phyloP scores from a whole-genome alignment of 495 filamentous ascomycete species.

The Chaetomium fimeti region DNA sequence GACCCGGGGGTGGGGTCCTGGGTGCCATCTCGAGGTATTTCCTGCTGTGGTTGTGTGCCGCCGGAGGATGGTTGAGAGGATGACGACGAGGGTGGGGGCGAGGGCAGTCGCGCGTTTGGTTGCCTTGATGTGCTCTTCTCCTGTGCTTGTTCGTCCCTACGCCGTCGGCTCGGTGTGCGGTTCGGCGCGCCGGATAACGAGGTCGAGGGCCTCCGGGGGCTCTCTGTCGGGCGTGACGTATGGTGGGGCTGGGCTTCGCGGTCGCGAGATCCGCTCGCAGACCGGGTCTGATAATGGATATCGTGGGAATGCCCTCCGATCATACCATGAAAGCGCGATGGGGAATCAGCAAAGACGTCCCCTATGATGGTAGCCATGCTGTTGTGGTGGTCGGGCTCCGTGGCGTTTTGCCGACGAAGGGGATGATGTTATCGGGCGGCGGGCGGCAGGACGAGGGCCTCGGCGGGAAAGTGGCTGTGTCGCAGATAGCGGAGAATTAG shows the following conservation, averaged over 20 bases:
- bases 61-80: constrained; percentile 42
- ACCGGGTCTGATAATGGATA: constrained; percentile 41
- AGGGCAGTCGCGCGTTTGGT: constrained; percentile 43
- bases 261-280: constrained; percentile 43
- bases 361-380: constrained; percentile 51
- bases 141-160: constrained; percentile 23
- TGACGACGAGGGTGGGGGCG: constrained; percentile 50
- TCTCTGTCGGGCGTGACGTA: constrained; percentile 29
- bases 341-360: constrained; percentile 47
- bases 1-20: constrained; percentile 27
- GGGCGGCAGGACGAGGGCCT: constrained; percentile 14
- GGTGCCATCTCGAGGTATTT: constrained; percentile 32
- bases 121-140: constrained; percentile 12
- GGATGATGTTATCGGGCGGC: constrained; percentile 27
- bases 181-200: constrained; percentile 21
- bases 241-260: constrained; percentile 34
- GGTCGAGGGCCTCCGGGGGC: constrained; percentile 35
- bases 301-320: constrained; percentile 47
- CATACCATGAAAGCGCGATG: constrained; percentile 49
- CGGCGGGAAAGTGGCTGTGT: constrained; percentile 31
- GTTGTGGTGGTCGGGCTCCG: constrained; percentile 29
- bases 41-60: constrained; percentile 41
- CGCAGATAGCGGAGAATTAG: constrained; percentile 34
- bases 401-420: background rate
- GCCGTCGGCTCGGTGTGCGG: constrained; percentile 18